Conservation (phyloP, 2,329 filamentous ascomycete genomes). For the Hypoxylon sp. region DNA sequence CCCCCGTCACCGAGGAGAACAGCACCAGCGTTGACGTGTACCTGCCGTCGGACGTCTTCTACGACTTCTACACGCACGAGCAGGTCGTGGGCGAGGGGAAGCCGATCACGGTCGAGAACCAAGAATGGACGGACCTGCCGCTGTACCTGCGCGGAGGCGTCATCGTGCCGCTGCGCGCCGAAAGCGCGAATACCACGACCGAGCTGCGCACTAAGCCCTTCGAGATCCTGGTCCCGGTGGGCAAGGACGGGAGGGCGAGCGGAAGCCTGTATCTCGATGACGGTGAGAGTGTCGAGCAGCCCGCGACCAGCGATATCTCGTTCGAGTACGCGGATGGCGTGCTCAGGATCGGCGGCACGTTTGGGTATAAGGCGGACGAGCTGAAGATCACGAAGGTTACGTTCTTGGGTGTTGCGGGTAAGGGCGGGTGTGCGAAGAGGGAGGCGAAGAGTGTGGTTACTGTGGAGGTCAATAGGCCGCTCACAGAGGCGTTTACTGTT, state of each 20-base stretch:
- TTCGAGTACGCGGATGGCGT: constrained; percentile 71
- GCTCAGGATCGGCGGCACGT: constrained; percentile 67
- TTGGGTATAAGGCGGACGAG: constrained; percentile 62
- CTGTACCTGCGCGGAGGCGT: constrained; percentile 76
- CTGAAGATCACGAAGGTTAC: constrained; percentile 64
- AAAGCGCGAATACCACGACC: constrained; percentile 73
- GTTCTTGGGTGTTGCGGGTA: constrained; percentile 59
- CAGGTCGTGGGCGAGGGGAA: constrained; percentile 59
- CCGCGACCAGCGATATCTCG: constrained; percentile 67
- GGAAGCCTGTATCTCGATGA: constrained; percentile 85
- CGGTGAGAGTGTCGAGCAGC: constrained; percentile 76
- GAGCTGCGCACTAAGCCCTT: constrained; percentile 76
- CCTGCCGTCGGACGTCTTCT: constrained; percentile 64
- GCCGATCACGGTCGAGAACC: constrained; percentile 57
- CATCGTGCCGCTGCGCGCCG: constrained; percentile 73
- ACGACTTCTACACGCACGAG: constrained; percentile 66
- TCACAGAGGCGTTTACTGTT: constrained; percentile 49
- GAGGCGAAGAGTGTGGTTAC: constrained; percentile 35
- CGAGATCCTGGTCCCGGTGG: constrained; percentile 78
- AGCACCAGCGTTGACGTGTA: constrained; percentile 62
- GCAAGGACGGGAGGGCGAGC: constrained; percentile 71
- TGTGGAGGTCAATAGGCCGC: constrained; percentile 46
- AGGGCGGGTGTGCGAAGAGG: constrained; percentile 10
- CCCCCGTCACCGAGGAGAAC: constrained; percentile 62
- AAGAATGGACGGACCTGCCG: constrained; percentile 69